Base-by-base conservation (phyloP, 176 grass and related monocot species). In the Cymbopogon citratus region DNA sequence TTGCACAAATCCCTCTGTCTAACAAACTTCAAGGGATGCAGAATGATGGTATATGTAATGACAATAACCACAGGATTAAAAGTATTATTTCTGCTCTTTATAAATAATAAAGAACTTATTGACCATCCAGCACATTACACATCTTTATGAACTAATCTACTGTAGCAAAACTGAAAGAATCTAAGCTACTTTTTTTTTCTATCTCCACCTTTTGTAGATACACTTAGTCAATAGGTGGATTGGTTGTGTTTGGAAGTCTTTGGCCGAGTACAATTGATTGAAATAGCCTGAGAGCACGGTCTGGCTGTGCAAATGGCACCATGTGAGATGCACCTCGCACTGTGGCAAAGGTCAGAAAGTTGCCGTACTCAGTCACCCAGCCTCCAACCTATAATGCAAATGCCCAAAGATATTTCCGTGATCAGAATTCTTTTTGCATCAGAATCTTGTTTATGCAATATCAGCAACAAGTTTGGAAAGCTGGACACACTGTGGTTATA, bases 271-370 rank as follows among this genome's bases (percentile, higher is more conserved):
- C 71, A 71, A 99, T 88, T 6, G 92, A 99, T 65, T 7, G 81
- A 83, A 99, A 99, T 18, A 99, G 77, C 24, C 82, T 5, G 6
- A 99, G 90, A 68, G 96, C 93, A 66, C 96, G 74, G 29, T 86
- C 92, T 44, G 96, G 92, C 49, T 99, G 96, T 1, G 96, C 85
- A 59, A 69, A 99, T 16, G 96, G 93, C 79, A 99, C 92, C 96
- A 99, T 99, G 77, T 99, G 96, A 82, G 96, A 84, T 3, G 96
- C 96, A 6, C 96, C 92, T 63, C 96, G 75, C 62, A 99, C 93
- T 10, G 96, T 99, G 6, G 93, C 91, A 56, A 99, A 99, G 70
- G 96, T 91, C 83, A 99, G 70, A 13, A 90, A 41, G 34, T 90
- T 90, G 7, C 96, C 96, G 49, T 99, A 99, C 72, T 99, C 87